A percentile compares a stretch with the other conserved stretches of the same genome.
Conservation (phyloP, 2,329 filamentous ascomycete species). For the Claviceps pusilla region DNA sequence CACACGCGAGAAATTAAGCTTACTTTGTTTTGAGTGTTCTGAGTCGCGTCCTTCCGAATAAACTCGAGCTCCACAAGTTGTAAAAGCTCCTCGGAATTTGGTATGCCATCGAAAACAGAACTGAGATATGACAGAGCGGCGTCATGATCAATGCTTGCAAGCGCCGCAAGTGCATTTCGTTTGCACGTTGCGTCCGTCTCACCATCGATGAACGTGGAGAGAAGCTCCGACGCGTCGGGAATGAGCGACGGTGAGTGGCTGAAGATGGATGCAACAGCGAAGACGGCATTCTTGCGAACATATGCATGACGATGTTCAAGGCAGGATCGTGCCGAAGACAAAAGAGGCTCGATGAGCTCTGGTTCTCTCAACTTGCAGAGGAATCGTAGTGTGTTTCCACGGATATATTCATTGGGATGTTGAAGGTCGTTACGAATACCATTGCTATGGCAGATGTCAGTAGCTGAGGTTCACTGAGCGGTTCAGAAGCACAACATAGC, state of each 20-base stretch:
- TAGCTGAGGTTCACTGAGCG: background rate
- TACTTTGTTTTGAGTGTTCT: slow-evolving; percentile 89
- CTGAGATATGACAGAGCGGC: slow-evolving; percentile 80
- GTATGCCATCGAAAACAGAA: slow-evolving; percentile 79
- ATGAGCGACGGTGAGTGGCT: slow-evolving; percentile 83
- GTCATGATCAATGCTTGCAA: slow-evolving; percentile 83
- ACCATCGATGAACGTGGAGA: slow-evolving; percentile 73
- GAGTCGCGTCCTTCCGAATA: slow-evolving; percentile 90
- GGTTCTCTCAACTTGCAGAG: slow-evolving; percentile 90
- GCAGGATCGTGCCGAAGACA: slow-evolving; percentile 82
- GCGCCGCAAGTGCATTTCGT: slow-evolving; percentile 87
- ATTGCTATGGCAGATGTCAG: slow-evolving; percentile 46
- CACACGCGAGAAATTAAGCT: slow-evolving; percentile 13
- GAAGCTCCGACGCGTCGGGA: slow-evolving; percentile 85
- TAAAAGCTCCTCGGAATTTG: slow-evolving; percentile 84
- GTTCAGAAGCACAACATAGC: slow-evolving; percentile 3
- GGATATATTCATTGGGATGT: slow-evolving; percentile 94
- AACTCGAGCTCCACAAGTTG: slow-evolving; percentile 93
- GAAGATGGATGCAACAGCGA: slow-evolving; percentile 84
- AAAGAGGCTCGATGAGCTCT: slow-evolving; percentile 87
- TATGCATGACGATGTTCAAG: slow-evolving; percentile 95
- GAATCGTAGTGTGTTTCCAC: slow-evolving; percentile 95
- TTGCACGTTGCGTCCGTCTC: slow-evolving; percentile 95
- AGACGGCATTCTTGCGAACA: slow-evolving; percentile 95
- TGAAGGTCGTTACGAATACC: slow-evolving; percentile 95